Conservation (phyloP, 768 basidiomycete genomes). For the Filobasidium wieringae region DNA sequence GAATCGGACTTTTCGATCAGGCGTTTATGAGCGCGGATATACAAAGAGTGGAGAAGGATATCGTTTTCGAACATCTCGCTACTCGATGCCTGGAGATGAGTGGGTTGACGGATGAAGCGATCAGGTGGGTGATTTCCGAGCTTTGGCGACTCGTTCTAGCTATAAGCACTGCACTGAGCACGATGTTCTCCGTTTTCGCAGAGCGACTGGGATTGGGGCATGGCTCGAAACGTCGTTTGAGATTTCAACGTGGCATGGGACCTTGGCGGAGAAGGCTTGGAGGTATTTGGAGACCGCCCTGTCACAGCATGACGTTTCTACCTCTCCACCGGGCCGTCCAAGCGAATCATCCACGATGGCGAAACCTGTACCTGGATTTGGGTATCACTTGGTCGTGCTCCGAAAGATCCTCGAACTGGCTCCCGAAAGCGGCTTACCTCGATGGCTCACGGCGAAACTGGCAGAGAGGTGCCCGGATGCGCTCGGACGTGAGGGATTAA, state of each 20-base stretch:
- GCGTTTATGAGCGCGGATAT: slow-evolving; percentile 66
- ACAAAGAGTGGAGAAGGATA: slow-evolving; percentile 73
- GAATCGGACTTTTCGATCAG: slow-evolving; percentile 62
- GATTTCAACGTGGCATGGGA: slow-evolving; percentile 69
- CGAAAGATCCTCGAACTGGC: neutral
- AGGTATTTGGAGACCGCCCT: slow-evolving; percentile 49
- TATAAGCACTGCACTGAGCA: slow-evolving; percentile 4
- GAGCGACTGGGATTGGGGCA: slow-evolving; percentile 52
- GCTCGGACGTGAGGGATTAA: neutral
- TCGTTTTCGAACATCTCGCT: slow-evolving; percentile 66
- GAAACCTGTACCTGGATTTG: neutral
- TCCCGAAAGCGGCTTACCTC: neutral
- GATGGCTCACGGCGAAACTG: neutral
- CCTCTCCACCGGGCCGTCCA: too few species aligned
- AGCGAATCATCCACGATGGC: neutral
- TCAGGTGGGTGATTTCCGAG: neutral
- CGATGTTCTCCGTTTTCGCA: slow-evolving; percentile 33
- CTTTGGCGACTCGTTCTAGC: neutral
- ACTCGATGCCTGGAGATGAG: slow-evolving; percentile 61
- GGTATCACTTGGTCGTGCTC: neutral
- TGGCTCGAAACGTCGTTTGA: slow-evolving; percentile 51
- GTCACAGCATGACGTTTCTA: neutral
- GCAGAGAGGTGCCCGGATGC: neutral
- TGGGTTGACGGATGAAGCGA: neutral
- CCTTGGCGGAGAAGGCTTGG: slow-evolving; percentile 69